Conservation (phyloP, 331 rosid genomes). For the Quercus tomentella region DNA sequence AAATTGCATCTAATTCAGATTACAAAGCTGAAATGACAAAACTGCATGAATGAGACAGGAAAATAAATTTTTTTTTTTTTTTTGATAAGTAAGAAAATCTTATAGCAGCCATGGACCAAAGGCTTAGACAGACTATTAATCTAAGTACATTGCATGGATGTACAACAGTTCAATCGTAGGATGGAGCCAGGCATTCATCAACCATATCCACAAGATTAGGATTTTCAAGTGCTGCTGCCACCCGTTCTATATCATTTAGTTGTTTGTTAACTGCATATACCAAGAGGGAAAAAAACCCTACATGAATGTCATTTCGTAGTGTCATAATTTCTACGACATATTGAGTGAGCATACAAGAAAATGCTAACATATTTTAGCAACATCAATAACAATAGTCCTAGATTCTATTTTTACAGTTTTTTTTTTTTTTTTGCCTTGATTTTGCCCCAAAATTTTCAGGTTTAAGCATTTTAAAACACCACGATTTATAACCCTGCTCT, state of each 20-base stretch:
- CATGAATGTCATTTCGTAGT: background rate
- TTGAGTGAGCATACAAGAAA: background rate
- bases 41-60: background rate
- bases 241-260: constrained; percentile 89
- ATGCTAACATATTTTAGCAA: background rate
- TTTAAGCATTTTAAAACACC: too few relatives aligned
- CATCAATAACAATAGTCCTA: background rate
- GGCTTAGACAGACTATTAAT: background rate
- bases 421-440: too few relatives aligned
- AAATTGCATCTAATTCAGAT: background rate
- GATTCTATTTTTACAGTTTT: too few relatives aligned
- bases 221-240: constrained; percentile 92
- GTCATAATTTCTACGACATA: background rate
- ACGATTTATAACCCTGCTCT: too few relatives aligned
- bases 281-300: background rate
- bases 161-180: constrained; percentile 39
- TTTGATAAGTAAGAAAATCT: background rate
- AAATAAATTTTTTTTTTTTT: background rate
- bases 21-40: background rate
- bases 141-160: constrained; percentile 6
- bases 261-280: constrained; percentile 78
- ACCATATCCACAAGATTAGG: constrained; percentile 80
- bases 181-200: constrained; percentile 89
- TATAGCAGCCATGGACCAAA: background rate
- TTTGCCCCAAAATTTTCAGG: background rate